Base-by-base conservation (phyloP, 805 yeast species). In the Spathaspora boniae region DNA sequence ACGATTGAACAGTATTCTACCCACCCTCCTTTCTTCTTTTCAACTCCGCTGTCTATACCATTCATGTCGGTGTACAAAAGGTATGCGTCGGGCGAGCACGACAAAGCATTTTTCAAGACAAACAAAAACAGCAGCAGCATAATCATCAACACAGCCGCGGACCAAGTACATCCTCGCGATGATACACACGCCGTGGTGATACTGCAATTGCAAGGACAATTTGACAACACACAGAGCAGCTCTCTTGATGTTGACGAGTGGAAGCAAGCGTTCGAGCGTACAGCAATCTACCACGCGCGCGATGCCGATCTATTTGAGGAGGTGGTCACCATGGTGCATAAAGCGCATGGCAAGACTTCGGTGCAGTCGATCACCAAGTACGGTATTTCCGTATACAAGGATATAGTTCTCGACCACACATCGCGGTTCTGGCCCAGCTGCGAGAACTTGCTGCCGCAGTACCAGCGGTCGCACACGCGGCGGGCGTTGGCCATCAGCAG, bases 381-480 rank as follows among this genome's bases (percentile, higher is more conserved):
- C 43, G 98, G 97, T 0, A 71, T 77, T 25, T 66, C 82, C 3
- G 68, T 74, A 19, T 76, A 75, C 46, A 68, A 72, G 20, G 68
- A 80, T 15, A 58, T 87, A 48, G 76, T 85, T 2, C 54, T 85
- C 8, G 73, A 70, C 29, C 50, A 65, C 0, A 60, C 70, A 30
- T 86, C 96, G 2, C 69, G 82, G 33, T 91, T 78, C 54, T 86
- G 74, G 62, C 88, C 84, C 1, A 93, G 95, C 1, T 75, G 89
- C 45, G 75, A 79, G 48, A 87, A 86, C 48, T 62, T 91, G 30
- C 53, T 70, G 0, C 63, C 64, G 0, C 56, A 67, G 8, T 68
- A 70, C 47, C 65, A 68, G 43, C 53, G 63, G 4, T 75, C 85
- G 7, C 78, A 77, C 31, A 85, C 82, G 2, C 71, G 94, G 44